Base-by-base conservation (phyloP, 73 alveolate genomes). In the Stentor coeruleus region DNA sequence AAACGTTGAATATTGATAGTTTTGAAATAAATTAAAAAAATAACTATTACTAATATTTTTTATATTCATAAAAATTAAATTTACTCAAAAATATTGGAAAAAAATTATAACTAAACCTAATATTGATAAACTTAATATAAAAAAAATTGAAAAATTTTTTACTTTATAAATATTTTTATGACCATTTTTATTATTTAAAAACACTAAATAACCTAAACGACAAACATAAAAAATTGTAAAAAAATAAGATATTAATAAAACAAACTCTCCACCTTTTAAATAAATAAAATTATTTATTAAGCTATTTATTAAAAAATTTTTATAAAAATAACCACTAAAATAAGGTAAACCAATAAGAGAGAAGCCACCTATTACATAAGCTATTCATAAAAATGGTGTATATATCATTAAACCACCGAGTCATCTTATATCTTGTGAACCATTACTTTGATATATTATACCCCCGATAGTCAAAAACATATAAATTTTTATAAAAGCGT, bases 401-500 rank as follows among this genome's bases (percentile, higher is more conserved):
- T 60, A 60, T 6, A 6, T 6, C 3, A 60, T 6, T 30, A 60
- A 60, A 30, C 79, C 79, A 20, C 79, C 79, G 59, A 60, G 11
- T 4, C 3, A 60, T 4, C 79, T 28, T 30, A 30, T 4, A 60
- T 60, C 79, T 41, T 60, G 79, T 20, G 11, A 6, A 30, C 79
- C 79, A 60, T 30, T 30, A 60, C 79, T 15, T 6, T 60, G 40
- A 6, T 15, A 30, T 41, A 60, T 60, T 6, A 60, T 30, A 20
- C 59, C 79, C 3, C 79, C 79, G 59, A 60, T 41, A 20, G 28
- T 41, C 3, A 60, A 20, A 30, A 60, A 60, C 26, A 60, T 15
- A 60, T n/a, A 60, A 60, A 60, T 60, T 30, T 60, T 60, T n/a
- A 60, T 60, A 30, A 6, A 60, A 30, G 79, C 79, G 26, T 60